Evolutionary conservation across 2,329 filamentous ascomycete genomes (phyloP).

Genomic region (Calonectria pteridis): DNA sequence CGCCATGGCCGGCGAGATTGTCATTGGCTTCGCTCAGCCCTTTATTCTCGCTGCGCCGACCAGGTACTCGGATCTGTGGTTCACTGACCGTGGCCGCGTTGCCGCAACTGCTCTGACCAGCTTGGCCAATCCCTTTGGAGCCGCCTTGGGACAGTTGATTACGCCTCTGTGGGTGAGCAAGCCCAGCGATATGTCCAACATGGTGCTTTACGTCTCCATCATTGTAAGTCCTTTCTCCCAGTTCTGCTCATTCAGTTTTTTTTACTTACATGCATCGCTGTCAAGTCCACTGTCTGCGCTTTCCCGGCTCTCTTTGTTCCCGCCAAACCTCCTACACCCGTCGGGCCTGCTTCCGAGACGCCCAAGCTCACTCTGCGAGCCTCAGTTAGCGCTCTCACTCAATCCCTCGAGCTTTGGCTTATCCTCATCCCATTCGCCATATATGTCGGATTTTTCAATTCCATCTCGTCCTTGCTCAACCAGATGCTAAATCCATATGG

Average conservation of each 20-base stretch:
- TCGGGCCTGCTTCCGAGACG: constrained; percentile 74
- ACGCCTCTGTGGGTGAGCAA: constrained; percentile 80
- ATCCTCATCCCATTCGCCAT: constrained; percentile 83
- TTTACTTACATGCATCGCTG: background rate
- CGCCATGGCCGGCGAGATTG: constrained; percentile 91
- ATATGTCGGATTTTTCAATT: constrained; percentile 96
- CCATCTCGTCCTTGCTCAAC: constrained; percentile 86
- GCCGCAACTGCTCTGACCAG: constrained; percentile 88
- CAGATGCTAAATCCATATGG: constrained; percentile 91
- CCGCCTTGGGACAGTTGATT: constrained; percentile 88
- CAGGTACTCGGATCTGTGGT: constrained; percentile 94
- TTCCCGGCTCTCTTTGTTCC: constrained; percentile 88
- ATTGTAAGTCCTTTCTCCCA: constrained; percentile 68
- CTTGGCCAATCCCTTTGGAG: constrained; percentile 90
- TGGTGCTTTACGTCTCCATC: constrained; percentile 87
- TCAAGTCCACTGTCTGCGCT: constrained; percentile 60
- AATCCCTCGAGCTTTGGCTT: constrained; percentile 81
- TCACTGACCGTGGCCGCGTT: constrained; percentile 85
- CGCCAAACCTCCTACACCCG: constrained; percentile 80
- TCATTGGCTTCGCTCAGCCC: constrained; percentile 90
- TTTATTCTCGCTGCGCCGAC: constrained; percentile 93
- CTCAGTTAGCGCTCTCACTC: constrained; percentile 65
- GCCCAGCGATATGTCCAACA: constrained; percentile 76
- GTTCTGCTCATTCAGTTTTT: background rate
- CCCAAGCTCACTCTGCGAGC: constrained; percentile 65